Evolutionary conservation across 1,284 basidiomycete genomes (phyloP).

Genomic region (Amylostereum chailletii): DNA sequence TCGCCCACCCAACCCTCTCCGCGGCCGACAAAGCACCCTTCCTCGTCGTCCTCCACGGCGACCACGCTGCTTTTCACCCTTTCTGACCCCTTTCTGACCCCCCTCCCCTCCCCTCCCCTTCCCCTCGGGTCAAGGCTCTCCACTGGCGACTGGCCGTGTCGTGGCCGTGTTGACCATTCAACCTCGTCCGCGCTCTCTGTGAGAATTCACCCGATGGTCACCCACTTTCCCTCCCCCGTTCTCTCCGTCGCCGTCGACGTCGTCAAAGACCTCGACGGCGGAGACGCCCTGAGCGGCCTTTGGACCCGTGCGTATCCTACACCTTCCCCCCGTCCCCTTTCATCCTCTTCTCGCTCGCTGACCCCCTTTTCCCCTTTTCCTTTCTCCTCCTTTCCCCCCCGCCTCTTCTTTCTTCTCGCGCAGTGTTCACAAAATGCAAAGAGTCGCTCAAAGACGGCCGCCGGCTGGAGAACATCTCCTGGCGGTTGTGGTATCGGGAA

Average conservation of each 20-base stretch:
- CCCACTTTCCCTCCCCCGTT: slow-evolving; percentile 48
- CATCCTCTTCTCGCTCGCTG: slow-evolving; percentile 3
- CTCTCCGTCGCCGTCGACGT: slow-evolving; percentile 55
- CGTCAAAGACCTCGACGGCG: slow-evolving; percentile 55
- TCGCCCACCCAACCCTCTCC: no score
- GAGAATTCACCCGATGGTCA: slow-evolving; percentile 28
- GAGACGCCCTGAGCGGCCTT: slow-evolving; percentile 51
- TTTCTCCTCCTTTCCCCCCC: slow-evolving; percentile 4
- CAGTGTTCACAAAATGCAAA: slow-evolving; percentile 82
- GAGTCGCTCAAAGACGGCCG: slow-evolving; percentile 68
- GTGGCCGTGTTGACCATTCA: no score
- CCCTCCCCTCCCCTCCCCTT: no score
- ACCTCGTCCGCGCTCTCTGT: no score
- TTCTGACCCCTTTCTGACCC: no score
- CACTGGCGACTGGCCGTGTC: no score
- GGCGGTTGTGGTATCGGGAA: slow-evolving; percentile 78
- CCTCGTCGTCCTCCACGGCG: no score
- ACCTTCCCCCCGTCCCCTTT: slow-evolving; percentile 3
- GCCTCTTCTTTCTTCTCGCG: slow-evolving; percentile 6
- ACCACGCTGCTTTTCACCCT: no score
- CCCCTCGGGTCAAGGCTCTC: no score
- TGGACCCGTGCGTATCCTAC: slow-evolving; percentile 46
- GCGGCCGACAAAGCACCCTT: no score
- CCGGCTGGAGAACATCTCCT: slow-evolving; percentile 78
- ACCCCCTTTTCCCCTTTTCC: slow-evolving; percentile 1